Percentiles rank a stretch among this genome's conserved stretches.
These are phyloP conservation scores for Triticum turgidum DNA, from an alignment of 176 grass and related monocot species.

Conservation along the genomic window DNA sequence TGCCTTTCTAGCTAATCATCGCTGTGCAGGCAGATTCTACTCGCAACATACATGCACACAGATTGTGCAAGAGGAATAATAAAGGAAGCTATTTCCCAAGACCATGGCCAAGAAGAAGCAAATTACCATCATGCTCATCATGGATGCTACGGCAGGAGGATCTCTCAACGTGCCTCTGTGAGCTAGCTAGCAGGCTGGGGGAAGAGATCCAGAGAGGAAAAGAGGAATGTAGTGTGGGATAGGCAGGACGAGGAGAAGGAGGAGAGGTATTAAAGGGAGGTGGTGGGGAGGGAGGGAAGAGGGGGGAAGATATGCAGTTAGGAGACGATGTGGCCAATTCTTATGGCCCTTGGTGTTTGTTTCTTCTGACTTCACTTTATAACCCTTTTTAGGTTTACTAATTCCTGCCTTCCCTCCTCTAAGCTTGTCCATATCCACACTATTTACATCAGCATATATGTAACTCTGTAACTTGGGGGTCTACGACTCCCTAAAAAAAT, in stretches of 20 bases:
- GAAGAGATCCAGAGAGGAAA: conserved; percentile 44
- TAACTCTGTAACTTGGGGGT: conserved; percentile 12
- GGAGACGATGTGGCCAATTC: conserved; percentile 38
- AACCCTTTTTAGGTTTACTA: not conserved
- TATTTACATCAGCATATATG: conserved; percentile 26
- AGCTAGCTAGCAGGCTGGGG: conserved; percentile 19
- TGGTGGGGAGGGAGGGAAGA: conserved; percentile 8
- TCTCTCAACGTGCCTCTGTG: conserved; percentile 1
- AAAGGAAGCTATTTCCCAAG: conserved; percentile 14
- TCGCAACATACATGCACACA: not conserved
- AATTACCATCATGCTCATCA: conserved; percentile 64
- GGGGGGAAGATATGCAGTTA: conserved; percentile 41
- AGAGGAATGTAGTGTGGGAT: conserved; percentile 18
- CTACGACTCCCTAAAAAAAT: too few relatives aligned
- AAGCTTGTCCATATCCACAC: conserved; percentile 14
- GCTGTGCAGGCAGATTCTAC: conserved; percentile 11
- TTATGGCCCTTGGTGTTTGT: conserved; percentile 28
- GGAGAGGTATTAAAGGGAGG: conserved; percentile 39
- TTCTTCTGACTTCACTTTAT: conserved; percentile 18
- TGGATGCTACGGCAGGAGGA: conserved; percentile 28
- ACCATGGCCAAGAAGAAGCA: conserved; percentile 29
- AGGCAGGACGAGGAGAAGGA: not conserved
- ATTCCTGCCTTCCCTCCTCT: not conserved
- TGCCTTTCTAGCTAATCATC: conserved; percentile 36
- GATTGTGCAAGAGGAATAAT: conserved; percentile 28